Evolutionary conservation across 2,329 filamentous ascomycete genomes (phyloP).

Genomic region (Lachnellula occidentalis): DNA sequence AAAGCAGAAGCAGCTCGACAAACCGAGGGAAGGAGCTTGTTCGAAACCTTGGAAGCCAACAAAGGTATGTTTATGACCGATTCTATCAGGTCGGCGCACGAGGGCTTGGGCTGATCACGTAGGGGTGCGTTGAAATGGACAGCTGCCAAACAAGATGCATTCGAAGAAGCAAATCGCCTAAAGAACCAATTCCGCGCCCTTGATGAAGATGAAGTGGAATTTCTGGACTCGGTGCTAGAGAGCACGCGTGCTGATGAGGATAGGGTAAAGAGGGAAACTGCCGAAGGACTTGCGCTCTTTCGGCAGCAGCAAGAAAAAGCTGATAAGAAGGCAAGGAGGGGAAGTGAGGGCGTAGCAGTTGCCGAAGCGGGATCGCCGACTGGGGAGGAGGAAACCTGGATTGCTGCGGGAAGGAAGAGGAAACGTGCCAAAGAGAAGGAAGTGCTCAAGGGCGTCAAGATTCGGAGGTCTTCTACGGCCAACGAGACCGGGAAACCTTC

Average conservation of each 20-base stretch:
- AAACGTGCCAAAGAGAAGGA: conserved; percentile 37
- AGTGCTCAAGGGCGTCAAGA: conserved; percentile 30
- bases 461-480: conserved; percentile 26
- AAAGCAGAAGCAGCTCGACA: conserved; percentile 36
- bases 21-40: conserved; percentile 53
- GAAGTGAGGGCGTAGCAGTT: conserved; percentile 13
- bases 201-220: conserved; percentile 75
- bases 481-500: conserved; percentile 7
- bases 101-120: conserved; percentile 28
- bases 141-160: conserved; percentile 78
- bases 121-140: conserved; percentile 26
- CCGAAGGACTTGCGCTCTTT: conserved; percentile 52
- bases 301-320: conserved; percentile 42
- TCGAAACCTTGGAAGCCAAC: conserved; percentile 73
- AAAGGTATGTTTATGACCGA: conserved; percentile 50
- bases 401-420: conserved; percentile 33
- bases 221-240: conserved; percentile 56
- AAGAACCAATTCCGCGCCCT: conserved; percentile 73
- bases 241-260: conserved; percentile 49
- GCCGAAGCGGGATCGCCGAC: conserved; percentile 14
- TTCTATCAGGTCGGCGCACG: not conserved
- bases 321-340: conserved; percentile 26
- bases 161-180: conserved; percentile 67
- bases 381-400: conserved; percentile 33
- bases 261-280: conserved; percentile 47